These are phyloP conservation scores for Pichia occidentalis DNA, from an alignment of 805 yeast species.

Conservation along the genomic window DNA sequence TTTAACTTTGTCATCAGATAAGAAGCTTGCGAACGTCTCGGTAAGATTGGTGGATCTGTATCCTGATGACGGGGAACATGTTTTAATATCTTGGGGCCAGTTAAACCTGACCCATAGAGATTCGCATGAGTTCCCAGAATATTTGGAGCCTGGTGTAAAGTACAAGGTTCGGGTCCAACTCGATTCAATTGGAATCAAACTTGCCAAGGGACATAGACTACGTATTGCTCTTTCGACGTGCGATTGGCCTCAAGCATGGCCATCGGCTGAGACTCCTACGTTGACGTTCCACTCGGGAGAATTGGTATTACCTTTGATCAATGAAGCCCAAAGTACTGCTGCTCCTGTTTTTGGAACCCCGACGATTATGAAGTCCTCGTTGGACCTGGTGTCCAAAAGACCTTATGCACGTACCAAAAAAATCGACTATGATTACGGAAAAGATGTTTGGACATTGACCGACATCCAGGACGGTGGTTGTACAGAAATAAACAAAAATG, in stretches of 20 bases:
- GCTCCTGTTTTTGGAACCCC: conserved; percentile 28
- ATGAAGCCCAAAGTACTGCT: conserved; percentile 13
- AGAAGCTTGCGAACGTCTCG: conserved; percentile 34
- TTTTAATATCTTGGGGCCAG: conserved; percentile 41
- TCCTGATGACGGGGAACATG: conserved; percentile 32
- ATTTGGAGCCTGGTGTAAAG: conserved; percentile 26
- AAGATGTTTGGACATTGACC: conserved; percentile 30
- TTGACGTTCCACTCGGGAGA: conserved; percentile 30
- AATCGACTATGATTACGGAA: conserved; percentile 29
- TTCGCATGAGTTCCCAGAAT: conserved; percentile 37
- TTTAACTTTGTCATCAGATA: conserved; percentile 31
- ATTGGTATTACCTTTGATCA: conserved; percentile 27
- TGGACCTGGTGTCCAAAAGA: conserved; percentile 24
- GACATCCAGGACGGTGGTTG: conserved; percentile 34
- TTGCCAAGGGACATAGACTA: conserved; percentile 32
- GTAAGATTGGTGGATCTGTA: conserved; percentile 36
- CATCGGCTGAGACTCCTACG: conserved; percentile 35
- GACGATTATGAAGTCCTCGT: conserved; percentile 24
- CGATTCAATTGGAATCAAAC: conserved; percentile 37
- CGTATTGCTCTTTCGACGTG: conserved; percentile 37
- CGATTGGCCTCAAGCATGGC: conserved; percentile 47
- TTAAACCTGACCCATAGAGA: conserved; percentile 36
- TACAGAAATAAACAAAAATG: conserved; percentile 28
- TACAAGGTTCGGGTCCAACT: conserved; percentile 32
- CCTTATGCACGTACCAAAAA: conserved; percentile 24